phyloP scores from a whole-genome alignment of 129 eudicot genomes.

The Artemisia annua region DNA sequence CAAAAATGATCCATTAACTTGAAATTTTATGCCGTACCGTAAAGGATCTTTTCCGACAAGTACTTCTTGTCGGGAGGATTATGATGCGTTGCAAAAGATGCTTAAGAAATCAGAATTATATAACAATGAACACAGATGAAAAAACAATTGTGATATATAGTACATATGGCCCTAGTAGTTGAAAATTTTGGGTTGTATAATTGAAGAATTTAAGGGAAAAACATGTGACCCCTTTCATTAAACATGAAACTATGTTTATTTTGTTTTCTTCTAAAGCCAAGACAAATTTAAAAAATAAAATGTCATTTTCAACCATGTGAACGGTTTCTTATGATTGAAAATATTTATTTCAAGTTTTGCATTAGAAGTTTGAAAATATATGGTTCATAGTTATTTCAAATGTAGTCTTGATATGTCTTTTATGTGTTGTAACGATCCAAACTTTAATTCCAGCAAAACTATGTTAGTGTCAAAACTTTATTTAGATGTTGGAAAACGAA shows the following conservation, averaged over 20 bases:
- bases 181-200: conserved; percentile 21
- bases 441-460: no score
- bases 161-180: conserved; percentile 3
- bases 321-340: conserved; percentile 25
- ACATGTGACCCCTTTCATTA: conserved; percentile 24
- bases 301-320: conserved; percentile 36
- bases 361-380: not conserved
- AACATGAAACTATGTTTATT: conserved; percentile 32
- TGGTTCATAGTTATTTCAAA: conserved; percentile 3
- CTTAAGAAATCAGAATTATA: not conserved
- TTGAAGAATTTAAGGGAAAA: conserved; percentile 20
- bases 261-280: conserved; percentile 25
- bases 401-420: not conserved
- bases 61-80: not conserved
- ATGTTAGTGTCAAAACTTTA: no score
- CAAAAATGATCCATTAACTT: conserved; percentile 5
- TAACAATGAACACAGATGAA: conserved; percentile 1
- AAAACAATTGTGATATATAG: not conserved
- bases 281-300: conserved; percentile 16
- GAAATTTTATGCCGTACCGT: not conserved
- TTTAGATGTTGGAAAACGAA: no score
- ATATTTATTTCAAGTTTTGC: conserved; percentile 14
- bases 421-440: not conserved
- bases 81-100: not conserved
- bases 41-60: not conserved